Evolutionary conservation across 345 rosid genomes (phyloP), one percentile per base, ranked within the genome.

Genomic region (Zanthoxylum bungeanum): DNA sequence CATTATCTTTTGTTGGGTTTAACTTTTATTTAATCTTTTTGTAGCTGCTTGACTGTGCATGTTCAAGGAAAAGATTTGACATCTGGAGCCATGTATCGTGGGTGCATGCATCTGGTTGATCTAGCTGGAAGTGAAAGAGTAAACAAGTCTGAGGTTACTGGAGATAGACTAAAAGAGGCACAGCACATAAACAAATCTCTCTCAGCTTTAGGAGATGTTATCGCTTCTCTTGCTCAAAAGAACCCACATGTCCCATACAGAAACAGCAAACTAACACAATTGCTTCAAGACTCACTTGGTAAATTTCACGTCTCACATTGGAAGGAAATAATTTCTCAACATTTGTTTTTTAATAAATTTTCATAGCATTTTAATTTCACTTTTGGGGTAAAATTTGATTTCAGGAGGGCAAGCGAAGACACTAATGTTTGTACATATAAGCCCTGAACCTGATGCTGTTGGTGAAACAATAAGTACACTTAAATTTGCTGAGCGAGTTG

Each of bases 361-460:
- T 39, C 16, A 4, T 74, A 7, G 28, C 36, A 24, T 66, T 70
- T 28, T 66, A 40, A 40, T 68, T 50, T 21, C 31, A 16, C 60
- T 14, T 69, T 44, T 19, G 71, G 36, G 27, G 22, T 69, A 49
- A 75, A 34, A 61, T 60, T 59, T 49, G 75, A 49, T 71, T 75
- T 75, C 84, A 94, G 98, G 98, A 73, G 98, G 98, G 55, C 98
- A 92, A 77, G 98, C 98, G 64, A 94, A 94, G 83, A 92, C 98
- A 56, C 81, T 94, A 61, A 94, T 94, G 98, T 94, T 94, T 85
- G 96, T 94, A 60, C 98, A 94, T 83, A 84, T 94, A 66, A 89
- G 98, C 82, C 98, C 98, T 39, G 98, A 92, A 66, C 82, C 85
- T 63, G 92, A 94, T 67, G 96, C 98, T 70, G 31, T 81, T 37